These are phyloP conservation scores for Eucalyptus tenuipes DNA, from an alignment of 345 rosid genomes.

Conservation along the genomic window DNA sequence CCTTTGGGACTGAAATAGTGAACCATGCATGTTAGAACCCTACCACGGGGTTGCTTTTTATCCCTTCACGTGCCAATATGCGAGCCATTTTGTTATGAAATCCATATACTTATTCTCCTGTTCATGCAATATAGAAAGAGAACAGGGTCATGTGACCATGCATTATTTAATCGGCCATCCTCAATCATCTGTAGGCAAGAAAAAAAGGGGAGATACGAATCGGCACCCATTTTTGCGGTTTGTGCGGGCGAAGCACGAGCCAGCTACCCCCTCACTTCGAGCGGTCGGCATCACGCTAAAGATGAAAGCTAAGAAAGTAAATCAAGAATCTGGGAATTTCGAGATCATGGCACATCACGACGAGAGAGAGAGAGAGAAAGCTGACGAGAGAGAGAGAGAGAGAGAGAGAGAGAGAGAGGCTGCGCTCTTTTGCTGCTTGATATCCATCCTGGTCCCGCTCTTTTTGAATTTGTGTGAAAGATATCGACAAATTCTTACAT, in stretches of 20 bases:
- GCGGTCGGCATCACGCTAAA: neutral
- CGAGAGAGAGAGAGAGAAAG: neutral
- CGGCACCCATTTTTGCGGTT: neutral
- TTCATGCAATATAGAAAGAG: neutral
- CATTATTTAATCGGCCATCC: neutral
- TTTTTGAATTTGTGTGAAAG: neutral
- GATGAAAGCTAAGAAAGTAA: neutral
- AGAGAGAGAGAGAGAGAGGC: neutral
- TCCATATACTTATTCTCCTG: neutral
- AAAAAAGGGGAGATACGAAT: neutral
- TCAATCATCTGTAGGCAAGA: neutral
- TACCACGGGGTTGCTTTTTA: neutral
- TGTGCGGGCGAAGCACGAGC: neutral
- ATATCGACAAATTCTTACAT: neutral
- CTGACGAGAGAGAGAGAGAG: neutral
- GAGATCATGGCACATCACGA: neutral
- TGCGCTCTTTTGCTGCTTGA: neutral
- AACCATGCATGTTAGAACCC: neutral
- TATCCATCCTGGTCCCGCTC: neutral
- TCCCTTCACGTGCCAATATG: neutral
- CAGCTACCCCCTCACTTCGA: neutral
- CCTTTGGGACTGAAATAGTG: neutral
- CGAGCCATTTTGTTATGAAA: neutral
- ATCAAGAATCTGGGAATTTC: neutral
- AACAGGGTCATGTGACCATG: neutral